Percentiles rank a stretch among this genome's conserved stretches.
Evolutionary conservation across 177 flowering plant genomes (phyloP).

Genomic region (Telopea speciosissima): DNA sequence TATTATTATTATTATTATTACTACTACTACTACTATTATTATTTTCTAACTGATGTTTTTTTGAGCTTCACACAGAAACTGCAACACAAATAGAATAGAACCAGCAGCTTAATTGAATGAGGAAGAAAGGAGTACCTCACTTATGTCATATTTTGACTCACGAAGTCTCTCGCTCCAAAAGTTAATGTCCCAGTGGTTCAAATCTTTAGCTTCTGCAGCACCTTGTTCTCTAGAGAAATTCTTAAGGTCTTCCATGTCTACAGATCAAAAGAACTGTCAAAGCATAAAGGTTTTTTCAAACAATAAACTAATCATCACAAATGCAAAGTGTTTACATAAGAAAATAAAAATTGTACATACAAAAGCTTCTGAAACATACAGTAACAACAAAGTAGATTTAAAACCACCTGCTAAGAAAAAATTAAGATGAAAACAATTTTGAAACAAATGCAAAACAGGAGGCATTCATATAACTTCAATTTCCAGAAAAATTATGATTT

Average conservation of each 20-base stretch:
- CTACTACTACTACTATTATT: no score
- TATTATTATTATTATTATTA: no score
- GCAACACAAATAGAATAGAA: no score
- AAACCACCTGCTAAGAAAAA: background rate
- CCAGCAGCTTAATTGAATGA: background rate
- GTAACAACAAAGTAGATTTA: background rate
- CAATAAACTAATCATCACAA: background rate
- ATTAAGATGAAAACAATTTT: background rate
- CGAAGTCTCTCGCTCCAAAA: slow-evolving; percentile 99
- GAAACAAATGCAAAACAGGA: background rate
- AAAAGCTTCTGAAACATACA: background rate
- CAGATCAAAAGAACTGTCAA: slow-evolving; percentile 12
- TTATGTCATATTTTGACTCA: slow-evolving; percentile 89
- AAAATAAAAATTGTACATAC: background rate
- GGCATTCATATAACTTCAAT: slow-evolving; percentile 1
- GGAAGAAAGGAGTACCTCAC: slow-evolving; percentile 49
- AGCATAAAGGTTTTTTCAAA: background rate
- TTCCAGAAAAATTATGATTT: background rate
- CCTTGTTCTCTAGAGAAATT: slow-evolving; percentile 58
- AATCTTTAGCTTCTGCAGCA: slow-evolving; percentile 69
- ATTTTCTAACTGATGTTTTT: no score
- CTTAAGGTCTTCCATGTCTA: slow-evolving; percentile 86
- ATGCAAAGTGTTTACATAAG: background rate
- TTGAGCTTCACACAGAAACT: no score
- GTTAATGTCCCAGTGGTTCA: slow-evolving; percentile 76